These are phyloP conservation scores for Penicillium manginii DNA, from an alignment of 495 filamentous ascomycete species.

Conservation along the genomic window DNA sequence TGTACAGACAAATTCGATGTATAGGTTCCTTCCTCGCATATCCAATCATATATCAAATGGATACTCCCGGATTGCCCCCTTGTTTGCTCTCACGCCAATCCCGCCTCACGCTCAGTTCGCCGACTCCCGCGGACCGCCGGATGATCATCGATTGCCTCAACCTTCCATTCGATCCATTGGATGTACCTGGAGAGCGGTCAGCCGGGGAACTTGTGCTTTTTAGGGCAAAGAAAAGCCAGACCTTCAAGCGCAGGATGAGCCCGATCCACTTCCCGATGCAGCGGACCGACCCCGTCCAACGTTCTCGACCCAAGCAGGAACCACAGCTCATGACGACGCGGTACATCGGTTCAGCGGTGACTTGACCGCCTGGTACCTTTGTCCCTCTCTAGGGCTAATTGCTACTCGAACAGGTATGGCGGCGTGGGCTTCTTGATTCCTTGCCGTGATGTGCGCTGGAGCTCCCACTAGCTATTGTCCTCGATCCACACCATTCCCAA, in stretches of 20 bases:
- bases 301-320: conserved; percentile 35
- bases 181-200: conserved; percentile 18
- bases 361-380: conserved; percentile 27
- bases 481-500: conserved; percentile 33
- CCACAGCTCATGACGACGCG: conserved; percentile 15
- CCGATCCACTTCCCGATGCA: conserved; percentile 40
- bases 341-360: conserved; percentile 27
- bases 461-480: conserved; percentile 1
- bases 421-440: conserved; percentile 1
- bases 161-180: conserved; percentile 13
- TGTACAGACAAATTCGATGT: background rate
- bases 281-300: conserved; percentile 37
- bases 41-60: background rate
- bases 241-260: conserved; percentile 6
- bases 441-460: conserved; percentile 14
- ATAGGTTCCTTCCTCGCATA: conserved; percentile 1
- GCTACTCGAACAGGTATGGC: conserved; percentile 2
- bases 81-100: background rate
- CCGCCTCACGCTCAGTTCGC: conserved; percentile 9
- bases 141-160: conserved; percentile 29
- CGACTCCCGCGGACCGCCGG: conserved; percentile 12
- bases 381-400: conserved; percentile 3
- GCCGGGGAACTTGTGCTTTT: conserved; percentile 18
- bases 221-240: conserved; percentile 3
- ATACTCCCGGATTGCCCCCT: conserved; percentile 7